Evolutionary conservation across 805 yeast genomes (phyloP).

Genomic region (Candida montana): DNA sequence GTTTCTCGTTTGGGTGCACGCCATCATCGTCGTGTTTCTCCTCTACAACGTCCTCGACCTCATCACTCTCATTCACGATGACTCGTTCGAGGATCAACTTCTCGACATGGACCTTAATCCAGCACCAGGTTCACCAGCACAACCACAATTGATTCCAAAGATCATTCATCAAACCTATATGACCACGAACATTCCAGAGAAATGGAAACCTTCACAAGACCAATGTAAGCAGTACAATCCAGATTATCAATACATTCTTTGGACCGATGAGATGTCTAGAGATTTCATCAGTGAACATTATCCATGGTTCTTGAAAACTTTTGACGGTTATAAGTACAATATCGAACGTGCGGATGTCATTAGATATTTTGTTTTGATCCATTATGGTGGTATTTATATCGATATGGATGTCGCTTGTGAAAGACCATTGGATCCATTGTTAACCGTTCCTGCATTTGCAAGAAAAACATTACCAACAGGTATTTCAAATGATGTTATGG

Average conservation of each 20-base stretch:
- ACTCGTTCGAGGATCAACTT: conserved; percentile 59
- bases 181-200: conserved; percentile 68
- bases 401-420: conserved; percentile 89
- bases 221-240: conserved; percentile 76
- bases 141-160: conserved; percentile 68
- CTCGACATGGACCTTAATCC: conserved; percentile 59
- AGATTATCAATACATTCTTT: conserved; percentile 78
- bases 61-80: conserved; percentile 69
- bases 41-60: conserved; percentile 64
- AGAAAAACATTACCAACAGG: conserved; percentile 89
- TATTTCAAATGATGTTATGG: conserved; percentile 90
- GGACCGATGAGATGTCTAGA: conserved; percentile 86
- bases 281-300: conserved; percentile 73
- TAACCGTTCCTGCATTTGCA: conserved; percentile 79
- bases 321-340: conserved; percentile 72
- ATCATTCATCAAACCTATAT: conserved; percentile 93
- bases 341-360: conserved; percentile 90
- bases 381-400: conserved; percentile 86
- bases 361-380: conserved; percentile 75
- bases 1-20: conserved; percentile 54
- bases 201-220: conserved; percentile 75
- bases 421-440: conserved; percentile 71
- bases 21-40: conserved; percentile 36
- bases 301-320: conserved; percentile 81
- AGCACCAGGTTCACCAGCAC: conserved; percentile 32